Evolutionary conservation across 1,284 basidiomycete species (phyloP).

Genomic region (Golubevia pallescens): DNA sequence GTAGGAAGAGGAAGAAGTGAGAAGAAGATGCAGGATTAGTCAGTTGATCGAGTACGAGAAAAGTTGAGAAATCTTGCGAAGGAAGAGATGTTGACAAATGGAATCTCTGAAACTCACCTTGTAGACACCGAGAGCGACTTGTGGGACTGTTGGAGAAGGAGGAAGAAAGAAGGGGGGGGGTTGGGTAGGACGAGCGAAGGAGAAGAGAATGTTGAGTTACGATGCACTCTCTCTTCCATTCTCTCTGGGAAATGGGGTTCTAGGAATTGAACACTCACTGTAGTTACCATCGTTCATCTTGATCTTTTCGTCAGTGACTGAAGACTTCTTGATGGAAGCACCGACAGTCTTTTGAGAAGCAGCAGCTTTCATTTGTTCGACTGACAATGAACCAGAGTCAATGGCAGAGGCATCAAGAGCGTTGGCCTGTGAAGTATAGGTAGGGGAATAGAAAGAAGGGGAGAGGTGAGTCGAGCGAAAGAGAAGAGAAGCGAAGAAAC

Average conservation of each 20-base stretch:
- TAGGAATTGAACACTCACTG: slow-evolving; percentile 8
- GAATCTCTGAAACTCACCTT: slow-evolving; percentile 23
- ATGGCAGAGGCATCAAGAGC: neutral
- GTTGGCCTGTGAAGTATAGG: neutral
- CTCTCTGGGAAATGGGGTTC: neutral
- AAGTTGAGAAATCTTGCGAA: no score
- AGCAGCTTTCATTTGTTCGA: neutral
- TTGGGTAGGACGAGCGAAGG: neutral
- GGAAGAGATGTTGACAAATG: no score
- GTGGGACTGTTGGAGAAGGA: slow-evolving; percentile 20
- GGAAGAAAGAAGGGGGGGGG: neutral
- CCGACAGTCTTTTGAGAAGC: neutral
- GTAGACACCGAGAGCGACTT: slow-evolving; percentile 61
- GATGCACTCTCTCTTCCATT: neutral
- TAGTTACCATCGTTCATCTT: slow-evolving; percentile 54
- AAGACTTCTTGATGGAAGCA: neutral
- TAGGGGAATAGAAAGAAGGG: neutral
- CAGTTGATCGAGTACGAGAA: no score
- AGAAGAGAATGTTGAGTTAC: no score
- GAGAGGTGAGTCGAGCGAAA: neutral
- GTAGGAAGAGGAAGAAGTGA: no score
- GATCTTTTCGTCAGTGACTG: slow-evolving; percentile 51
- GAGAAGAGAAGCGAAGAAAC: neutral
- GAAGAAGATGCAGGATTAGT: no score
- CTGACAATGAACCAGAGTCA: neutral